A percentile compares a stretch with the other conserved stretches of the same genome.
phyloP scores from a whole-genome alignment of 225 moss, liverwort and hornwort species.

The Bryoerythrophyllum caledonicum region DNA sequence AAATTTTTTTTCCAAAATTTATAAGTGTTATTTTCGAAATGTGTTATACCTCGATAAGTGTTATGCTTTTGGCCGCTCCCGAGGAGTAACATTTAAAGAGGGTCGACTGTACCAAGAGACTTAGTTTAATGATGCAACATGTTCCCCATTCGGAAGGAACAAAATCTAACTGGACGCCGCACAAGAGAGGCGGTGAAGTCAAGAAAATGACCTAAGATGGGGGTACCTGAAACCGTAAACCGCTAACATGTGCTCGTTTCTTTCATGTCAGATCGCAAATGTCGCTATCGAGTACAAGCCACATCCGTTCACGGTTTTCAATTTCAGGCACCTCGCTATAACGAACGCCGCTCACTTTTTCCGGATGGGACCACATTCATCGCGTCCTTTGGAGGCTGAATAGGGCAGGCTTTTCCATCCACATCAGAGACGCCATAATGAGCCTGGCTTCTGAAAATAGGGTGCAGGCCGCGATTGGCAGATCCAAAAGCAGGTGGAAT shows the following conservation, averaged over 20 bases:
- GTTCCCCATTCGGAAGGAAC: neutral
- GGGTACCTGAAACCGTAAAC: no score
- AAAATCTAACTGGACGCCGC: neutral
- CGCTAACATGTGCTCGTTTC: no score
- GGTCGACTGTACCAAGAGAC: no score
- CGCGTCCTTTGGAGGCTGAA: neutral
- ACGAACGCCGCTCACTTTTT: neutral
- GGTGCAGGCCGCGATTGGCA: neutral
- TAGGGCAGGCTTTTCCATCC: neutral
- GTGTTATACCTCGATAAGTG: no score
- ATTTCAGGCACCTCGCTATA: neutral
- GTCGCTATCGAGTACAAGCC: no score
- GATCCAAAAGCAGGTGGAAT: neutral
- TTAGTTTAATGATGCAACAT: neutral
- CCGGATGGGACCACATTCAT: neutral
- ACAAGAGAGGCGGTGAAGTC: neutral
- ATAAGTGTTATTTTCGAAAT: no score
- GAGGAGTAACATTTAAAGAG: no score
- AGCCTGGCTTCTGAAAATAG: neutral
- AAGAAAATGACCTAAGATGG: no score
- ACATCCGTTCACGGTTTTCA: no score
- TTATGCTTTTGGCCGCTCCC: no score
- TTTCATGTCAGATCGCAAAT: no score
- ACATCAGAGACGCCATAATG: neutral
- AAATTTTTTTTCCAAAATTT: no score